Base-by-base conservation (phyloP, 768 basidiomycete genomes). In the Crassisporium funariophilum region DNA sequence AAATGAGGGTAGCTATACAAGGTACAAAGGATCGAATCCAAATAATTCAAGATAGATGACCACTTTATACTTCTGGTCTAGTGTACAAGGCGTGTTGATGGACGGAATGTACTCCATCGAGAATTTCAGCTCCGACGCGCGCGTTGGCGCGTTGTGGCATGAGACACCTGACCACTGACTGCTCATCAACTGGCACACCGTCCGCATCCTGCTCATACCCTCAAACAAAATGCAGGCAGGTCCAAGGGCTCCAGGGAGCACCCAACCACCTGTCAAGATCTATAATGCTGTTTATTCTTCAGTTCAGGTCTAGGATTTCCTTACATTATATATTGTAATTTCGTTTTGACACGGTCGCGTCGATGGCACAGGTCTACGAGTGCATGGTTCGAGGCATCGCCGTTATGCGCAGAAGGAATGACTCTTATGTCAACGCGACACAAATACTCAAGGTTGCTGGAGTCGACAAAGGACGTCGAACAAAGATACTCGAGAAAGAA, bases 391-490 rank as follows among this genome's bases (percentile, higher is more conserved):
- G 95, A 60, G 95, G 95, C 29, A 98, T 98, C 62, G 95, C 95
- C 1, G 95, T 99, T 57, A 99, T 99, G 97, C 84, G 95, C 42
- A 77, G 97, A 62, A 84, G 94, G 59, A 83, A 83, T 42, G 97
- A 98, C 69, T 93, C 91, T 59, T 98, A 81, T 65, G 90, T 99
- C 54, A 99, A 99, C 75, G 97, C 97, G 57, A 98, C 97, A 2
- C 97, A 99, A 68, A 98, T 99, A 52, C 83, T 99, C 57, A 99
- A 99, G 70, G 95, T 99, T 29, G 95, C 95, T 5, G 97, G 97
- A 33, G 89, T 98, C 51, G 93, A 95, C 73, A 99, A 99, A 69
- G 94, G 94, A 1, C 82, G 88, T 35, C 80, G 97, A 31, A 98
- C 95, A 12, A 98, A 98, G 79, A 97, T 98, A 44, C 74, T 92